A percentile compares a stretch with the other conserved stretches of the same genome.
phyloP scores from a whole-genome alignment of 2,329 filamentous ascomycete genomes.

The Endoconidiophora polonica region DNA sequence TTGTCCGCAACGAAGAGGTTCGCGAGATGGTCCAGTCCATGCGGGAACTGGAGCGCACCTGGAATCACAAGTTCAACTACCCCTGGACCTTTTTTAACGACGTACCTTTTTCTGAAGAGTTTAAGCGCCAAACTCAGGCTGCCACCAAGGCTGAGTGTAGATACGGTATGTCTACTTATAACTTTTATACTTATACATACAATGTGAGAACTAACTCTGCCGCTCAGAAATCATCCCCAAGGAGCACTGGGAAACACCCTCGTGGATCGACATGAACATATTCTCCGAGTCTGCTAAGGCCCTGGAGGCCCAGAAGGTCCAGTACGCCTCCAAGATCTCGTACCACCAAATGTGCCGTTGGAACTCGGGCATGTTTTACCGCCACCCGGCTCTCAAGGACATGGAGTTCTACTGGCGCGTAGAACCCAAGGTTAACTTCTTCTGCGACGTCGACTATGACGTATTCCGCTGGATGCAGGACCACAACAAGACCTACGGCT shows the following conservation, averaged over 20 bases:
- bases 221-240: constrained; percentile 65
- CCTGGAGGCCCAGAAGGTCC: constrained; percentile 68
- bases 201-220: constrained; percentile 12
- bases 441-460: constrained; percentile 97
- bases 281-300: constrained; percentile 72
- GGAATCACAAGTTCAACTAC: constrained; percentile 99
- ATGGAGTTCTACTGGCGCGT: constrained; percentile 96
- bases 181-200: not conserved
- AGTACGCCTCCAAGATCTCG: constrained; percentile 75
- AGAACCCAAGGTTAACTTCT: constrained; percentile 97
- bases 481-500: constrained; percentile 97
- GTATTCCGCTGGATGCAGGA: constrained; percentile 97
- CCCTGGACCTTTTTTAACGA: constrained; percentile 99
- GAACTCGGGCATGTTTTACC: constrained; percentile 97
- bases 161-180: constrained; percentile 44
- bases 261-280: constrained; percentile 81
- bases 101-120: constrained; percentile 79
- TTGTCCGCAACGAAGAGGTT: constrained; percentile 86
- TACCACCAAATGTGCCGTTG: constrained; percentile 99
- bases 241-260: constrained; percentile 83
- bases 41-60: constrained; percentile 79
- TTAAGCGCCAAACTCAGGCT: constrained; percentile 65
- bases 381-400: constrained; percentile 71
- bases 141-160: constrained; percentile 75
- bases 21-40: constrained; percentile 74